Evolutionary conservation across 163 green algal species (phyloP), one percentile per base, ranked within the genome.

Genomic region (Chloromonas sp.): DNA sequence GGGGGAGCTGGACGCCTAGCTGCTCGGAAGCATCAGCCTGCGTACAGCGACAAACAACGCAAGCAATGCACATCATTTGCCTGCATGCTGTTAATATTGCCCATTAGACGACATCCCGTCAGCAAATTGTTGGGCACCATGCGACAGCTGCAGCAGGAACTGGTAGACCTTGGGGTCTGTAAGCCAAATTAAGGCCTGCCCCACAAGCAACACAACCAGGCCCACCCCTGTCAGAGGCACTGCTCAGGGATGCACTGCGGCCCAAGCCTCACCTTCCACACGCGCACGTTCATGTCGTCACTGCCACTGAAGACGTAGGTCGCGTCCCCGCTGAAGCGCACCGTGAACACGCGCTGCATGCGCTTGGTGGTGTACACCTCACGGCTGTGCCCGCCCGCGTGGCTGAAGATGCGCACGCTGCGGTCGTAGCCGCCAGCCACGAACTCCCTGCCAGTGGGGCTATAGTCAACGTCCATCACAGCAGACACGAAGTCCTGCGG

Each of bases 281-380:
- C 87, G 70, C 97, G 92, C n/a, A 99, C 91, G 92, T 99, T 99
- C 95, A 98, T 98, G 94, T 99, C 97, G 84, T 99, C 97, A 59
- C 90, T 96, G 82, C 96, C 97, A 11, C 90, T 96, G 90, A 98
- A 97, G 3, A 99, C 94, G 86, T 99, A 99, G 14, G 91, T 92
- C 3, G 88, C 97, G 85, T 99, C 97, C 0, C 94, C 95, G 77
- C 85, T 95, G 91, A 98, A 99, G 15, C 91, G 89, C 84, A 95
- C 92, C 0, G 92, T 88, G 90, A 97, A 98, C 15, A 99, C 93
- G 70, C 97, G 93, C 94, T 99, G 96, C 97, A 99, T 99, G 89
- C 97, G 95, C 91, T 98, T 98, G 36, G 95, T 96, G 87, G 96
- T 95, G 90, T 99, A 99, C 77, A 99, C 94, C 78, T 62, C 78